A percentile compares a stretch with the other conserved stretches of the same genome.
phyloP scores from a whole-genome alignment of 495 filamentous ascomycete species.

The Aspergillus olivimuriae region DNA sequence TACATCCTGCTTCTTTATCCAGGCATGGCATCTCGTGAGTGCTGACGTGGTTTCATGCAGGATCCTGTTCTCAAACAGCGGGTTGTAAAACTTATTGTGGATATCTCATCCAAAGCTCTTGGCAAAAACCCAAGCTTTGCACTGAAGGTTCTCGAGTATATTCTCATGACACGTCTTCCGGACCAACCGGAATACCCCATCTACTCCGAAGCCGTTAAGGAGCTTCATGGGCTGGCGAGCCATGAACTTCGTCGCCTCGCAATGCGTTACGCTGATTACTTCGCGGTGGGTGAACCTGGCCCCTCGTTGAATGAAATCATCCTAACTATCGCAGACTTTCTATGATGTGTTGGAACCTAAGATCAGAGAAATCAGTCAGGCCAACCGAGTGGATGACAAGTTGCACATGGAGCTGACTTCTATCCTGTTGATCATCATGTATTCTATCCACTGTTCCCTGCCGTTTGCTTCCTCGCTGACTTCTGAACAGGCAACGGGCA shows the following conservation, averaged over 20 bases:
- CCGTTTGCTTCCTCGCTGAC: not conserved
- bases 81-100: conserved; percentile 75
- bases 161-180: conserved; percentile 70
- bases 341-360: conserved; percentile 82
- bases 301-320: not conserved
- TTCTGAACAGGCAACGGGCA: conserved; percentile 61
- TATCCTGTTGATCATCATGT: conserved; percentile 84
- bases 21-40: too few species aligned
- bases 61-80: conserved; percentile 84
- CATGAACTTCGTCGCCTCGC: conserved; percentile 85
- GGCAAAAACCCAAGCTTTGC: conserved; percentile 73
- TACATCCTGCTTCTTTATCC: not conserved
- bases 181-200: conserved; percentile 59
- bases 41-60: conserved; percentile 25
- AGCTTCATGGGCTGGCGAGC: conserved; percentile 73
- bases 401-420: conserved; percentile 64
- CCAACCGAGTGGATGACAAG: conserved; percentile 68
- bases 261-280: conserved; percentile 80
- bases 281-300: conserved; percentile 48
- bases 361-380: conserved; percentile 71
- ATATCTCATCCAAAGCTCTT: conserved; percentile 77
- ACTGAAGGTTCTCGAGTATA: conserved; percentile 80
- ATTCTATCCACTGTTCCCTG: conserved; percentile 15
- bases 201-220: conserved; percentile 88
- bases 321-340: conserved; percentile 48